Evolutionary conservation across 352 stramenopile species (phyloP).

Genomic region (Globisporangium apiculatum): DNA sequence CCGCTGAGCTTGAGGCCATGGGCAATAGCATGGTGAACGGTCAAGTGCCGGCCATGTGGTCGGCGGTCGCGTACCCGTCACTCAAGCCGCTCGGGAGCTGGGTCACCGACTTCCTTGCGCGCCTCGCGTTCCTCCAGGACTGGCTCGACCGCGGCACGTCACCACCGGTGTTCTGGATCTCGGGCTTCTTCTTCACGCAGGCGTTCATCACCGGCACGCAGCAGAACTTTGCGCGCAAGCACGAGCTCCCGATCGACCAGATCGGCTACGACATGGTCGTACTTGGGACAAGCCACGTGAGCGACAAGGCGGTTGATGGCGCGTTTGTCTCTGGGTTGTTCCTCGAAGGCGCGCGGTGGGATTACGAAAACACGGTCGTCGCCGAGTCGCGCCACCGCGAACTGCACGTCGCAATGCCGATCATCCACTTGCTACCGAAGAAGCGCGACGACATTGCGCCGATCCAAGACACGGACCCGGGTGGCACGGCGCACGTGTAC

Average conservation of each 20-base stretch:
- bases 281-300: slow-evolving; percentile 37
- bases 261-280: slow-evolving; percentile 87
- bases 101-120: slow-evolving; percentile 87
- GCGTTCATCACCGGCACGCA: slow-evolving; percentile 92
- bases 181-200: slow-evolving; percentile 93
- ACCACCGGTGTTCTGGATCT: slow-evolving; percentile 90
- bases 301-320: slow-evolving; percentile 68
- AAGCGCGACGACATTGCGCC: slow-evolving; percentile 75
- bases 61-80: slow-evolving; percentile 83
- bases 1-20: slow-evolving; percentile 89
- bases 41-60: slow-evolving; percentile 84
- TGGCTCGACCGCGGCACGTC: slow-evolving; percentile 77
- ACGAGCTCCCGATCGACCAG: slow-evolving; percentile 89
- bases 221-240: slow-evolving; percentile 90
- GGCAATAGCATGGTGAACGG: slow-evolving; percentile 91
- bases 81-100: slow-evolving; percentile 90
- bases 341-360: slow-evolving; percentile 88
- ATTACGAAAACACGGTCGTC: slow-evolving; percentile 52
- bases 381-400: slow-evolving; percentile 81
- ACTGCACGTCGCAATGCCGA: slow-evolving; percentile 82
- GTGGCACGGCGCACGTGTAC: slow-evolving; percentile 88
- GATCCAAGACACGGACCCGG: slow-evolving; percentile 86
- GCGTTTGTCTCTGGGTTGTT: slow-evolving; percentile 89
- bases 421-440: slow-evolving; percentile 80
- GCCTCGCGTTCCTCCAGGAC: slow-evolving; percentile 70